Evolutionary conservation across 345 rosid genomes (phyloP), one percentile per base, ranked within the genome.

Genomic region (Excoecaria cochinchinensis): DNA sequence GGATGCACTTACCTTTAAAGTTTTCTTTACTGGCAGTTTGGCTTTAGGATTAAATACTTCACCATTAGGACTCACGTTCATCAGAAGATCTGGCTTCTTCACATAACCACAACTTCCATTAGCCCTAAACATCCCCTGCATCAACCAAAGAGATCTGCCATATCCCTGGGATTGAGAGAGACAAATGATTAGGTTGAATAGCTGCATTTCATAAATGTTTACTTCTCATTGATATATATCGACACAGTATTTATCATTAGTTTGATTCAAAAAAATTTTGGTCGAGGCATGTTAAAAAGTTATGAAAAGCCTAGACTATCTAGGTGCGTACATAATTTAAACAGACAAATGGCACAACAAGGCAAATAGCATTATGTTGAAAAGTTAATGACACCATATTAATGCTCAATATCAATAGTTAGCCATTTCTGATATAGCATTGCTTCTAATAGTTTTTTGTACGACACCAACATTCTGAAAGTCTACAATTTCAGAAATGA

Each of bases 51-150:
- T 70, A 36, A 75, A 80, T 10, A 72, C 69, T 74, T 80, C 72
- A 67, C 58, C 71, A 22, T 60, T 22, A 1, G 63, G 55, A 40
- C 70, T 75, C 9, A 0, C 60, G 3, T 60, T 42, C 83, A 76
- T 67, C 36, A 80, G 70, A 69, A 80, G 42, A 21, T 80, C 77
- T 4, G 83, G 80, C 42, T 80, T 80, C 63, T 67, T 67, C 36
- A 80, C 83, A 55, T 76, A 80, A 50, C 83, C 83, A 47, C 83
- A 80, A 39, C 83, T 60, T 53, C 80, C 83, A 44, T 80, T 80
- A 15, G 83, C 70, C 71, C 74, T 72, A 55, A 80, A 80, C 83
- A 80, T 80, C 31, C 83, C 83, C 19, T 80, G 77, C 83, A 80
- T 80, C 40, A 80, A 51, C 83, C 83, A 80, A 24, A 80, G 83